Percentiles rank a stretch among this genome's conserved stretches.
Conservation (phyloP, 331 rosid genomes). For the Stylosanthes scabra region DNA sequence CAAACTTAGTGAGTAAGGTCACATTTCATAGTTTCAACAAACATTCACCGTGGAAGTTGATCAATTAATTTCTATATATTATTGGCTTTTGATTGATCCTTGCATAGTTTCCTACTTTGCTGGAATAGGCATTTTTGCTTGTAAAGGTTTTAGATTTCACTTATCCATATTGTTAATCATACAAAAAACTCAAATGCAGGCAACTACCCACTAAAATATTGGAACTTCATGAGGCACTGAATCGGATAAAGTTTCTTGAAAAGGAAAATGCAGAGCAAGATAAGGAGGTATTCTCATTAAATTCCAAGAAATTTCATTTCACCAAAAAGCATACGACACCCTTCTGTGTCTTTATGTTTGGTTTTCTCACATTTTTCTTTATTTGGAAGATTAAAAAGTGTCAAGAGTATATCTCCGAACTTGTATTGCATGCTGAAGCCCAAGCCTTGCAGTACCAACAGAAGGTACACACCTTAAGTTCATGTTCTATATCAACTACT, state of each 20-base stretch:
- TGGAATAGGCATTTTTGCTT: slow-evolving; percentile 6
- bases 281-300: slow-evolving; percentile 62
- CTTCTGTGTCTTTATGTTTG: slow-evolving; percentile 20
- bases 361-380: slow-evolving; percentile 19
- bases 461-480: slow-evolving; percentile 55
- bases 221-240: slow-evolving; percentile 72
- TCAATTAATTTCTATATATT: slow-evolving; percentile 16
- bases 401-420: slow-evolving; percentile 84
- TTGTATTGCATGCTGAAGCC: slow-evolving; percentile 94
- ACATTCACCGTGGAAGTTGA: slow-evolving; percentile 8
- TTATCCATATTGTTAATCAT: slow-evolving; percentile 11
- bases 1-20: not conserved
- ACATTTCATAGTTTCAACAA: slow-evolving; percentile 15
- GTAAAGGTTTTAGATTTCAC: slow-evolving; percentile 7
- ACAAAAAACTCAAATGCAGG: slow-evolving; percentile 54
- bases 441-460: slow-evolving; percentile 93
- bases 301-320: slow-evolving; percentile 21
- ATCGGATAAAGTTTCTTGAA: slow-evolving; percentile 78
- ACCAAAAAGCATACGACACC: slow-evolving; percentile 13
- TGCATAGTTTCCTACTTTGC: slow-evolving; percentile 14
- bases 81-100: slow-evolving; percentile 11
- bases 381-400: slow-evolving; percentile 76
- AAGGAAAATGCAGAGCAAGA: slow-evolving; percentile 75
- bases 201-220: slow-evolving; percentile 46
- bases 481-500: slow-evolving; percentile 24